Conservation (phyloP, 1,139 yeast genomes). For the Zygoascus meyerae region DNA sequence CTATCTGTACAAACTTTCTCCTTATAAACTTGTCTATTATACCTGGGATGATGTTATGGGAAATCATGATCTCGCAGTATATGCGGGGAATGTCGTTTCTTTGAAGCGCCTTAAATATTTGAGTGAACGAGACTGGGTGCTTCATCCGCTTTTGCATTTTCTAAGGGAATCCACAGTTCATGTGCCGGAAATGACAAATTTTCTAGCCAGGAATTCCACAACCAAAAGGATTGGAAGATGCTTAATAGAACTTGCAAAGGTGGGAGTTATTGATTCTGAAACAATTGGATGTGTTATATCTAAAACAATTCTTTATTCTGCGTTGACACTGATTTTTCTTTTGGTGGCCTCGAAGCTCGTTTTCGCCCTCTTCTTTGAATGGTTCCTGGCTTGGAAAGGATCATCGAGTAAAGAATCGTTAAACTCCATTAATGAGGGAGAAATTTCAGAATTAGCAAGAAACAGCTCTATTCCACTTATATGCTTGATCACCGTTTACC, state of each 20-base stretch:
- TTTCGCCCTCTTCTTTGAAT: constrained; percentile 79
- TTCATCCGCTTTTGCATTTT: constrained; percentile 14
- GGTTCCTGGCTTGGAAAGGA: constrained; percentile 43
- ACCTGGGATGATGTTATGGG: constrained; percentile 73
- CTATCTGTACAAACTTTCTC: constrained; percentile 59
- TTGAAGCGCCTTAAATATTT: constrained; percentile 64
- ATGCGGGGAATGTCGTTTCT: constrained; percentile 78
- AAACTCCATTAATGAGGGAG: no score
- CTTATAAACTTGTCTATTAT: constrained; percentile 64
- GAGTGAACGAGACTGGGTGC: constrained; percentile 47
- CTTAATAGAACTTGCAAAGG: constrained; percentile 69
- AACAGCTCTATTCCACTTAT: constrained; percentile 20
- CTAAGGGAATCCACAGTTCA: constrained; percentile 9
- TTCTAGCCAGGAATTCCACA: constrained; percentile 9
- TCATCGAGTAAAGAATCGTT: no score
- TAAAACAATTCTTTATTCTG: constrained; percentile 57
- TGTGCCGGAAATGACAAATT: constrained; percentile 11
- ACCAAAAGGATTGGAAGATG: constrained; percentile 62
- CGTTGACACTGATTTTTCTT: constrained; percentile 69
- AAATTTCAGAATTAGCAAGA: no score
- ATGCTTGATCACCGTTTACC: constrained; percentile 33
- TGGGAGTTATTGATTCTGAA: constrained; percentile 75
- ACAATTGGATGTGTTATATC: constrained; percentile 85
- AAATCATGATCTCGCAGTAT: constrained; percentile 54
- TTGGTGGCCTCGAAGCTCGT: constrained; percentile 64